Evolutionary conservation across 2,329 filamentous ascomycete genomes (phyloP).

Genomic region (Aspergillus aculeatinus): DNA sequence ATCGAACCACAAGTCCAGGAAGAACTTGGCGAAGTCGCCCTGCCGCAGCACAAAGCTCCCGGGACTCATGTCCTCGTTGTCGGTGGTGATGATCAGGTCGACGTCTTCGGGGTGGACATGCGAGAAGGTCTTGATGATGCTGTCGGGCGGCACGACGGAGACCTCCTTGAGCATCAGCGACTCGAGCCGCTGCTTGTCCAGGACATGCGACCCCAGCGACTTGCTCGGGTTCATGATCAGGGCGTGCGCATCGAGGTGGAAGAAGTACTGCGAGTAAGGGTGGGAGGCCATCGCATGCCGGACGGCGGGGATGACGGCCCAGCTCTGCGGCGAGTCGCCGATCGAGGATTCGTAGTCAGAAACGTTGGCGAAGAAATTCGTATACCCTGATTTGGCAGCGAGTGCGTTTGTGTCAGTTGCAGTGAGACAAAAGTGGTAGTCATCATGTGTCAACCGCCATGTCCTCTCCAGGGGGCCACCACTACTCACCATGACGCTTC

Average conservation of each 20-base stretch:
- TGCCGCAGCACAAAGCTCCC: slow-evolving; percentile 77
- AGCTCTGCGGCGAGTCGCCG: slow-evolving; percentile 44
- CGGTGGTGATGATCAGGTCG: slow-evolving; percentile 81
- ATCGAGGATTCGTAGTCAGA: slow-evolving; percentile 63
- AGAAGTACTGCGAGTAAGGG: slow-evolving; percentile 76
- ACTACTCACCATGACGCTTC: slow-evolving; percentile 69
- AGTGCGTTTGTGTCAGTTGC: not conserved
- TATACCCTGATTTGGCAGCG: slow-evolving; percentile 64
- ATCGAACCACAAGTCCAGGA: slow-evolving; percentile 94
- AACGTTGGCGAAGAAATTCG: slow-evolving; percentile 76
- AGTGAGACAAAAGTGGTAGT: not conserved
- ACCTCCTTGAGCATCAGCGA: slow-evolving; percentile 78
- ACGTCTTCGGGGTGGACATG: slow-evolving; percentile 76
- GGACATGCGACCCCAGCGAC: slow-evolving; percentile 68
- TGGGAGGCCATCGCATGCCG: slow-evolving; percentile 83
- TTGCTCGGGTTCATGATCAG: slow-evolving; percentile 82
- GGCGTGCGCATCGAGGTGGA: slow-evolving; percentile 80
- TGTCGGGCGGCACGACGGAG: slow-evolving; percentile 89
- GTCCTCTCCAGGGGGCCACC: slow-evolving; percentile 19
- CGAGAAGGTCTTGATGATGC: slow-evolving; percentile 90
- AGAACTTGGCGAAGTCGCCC: slow-evolving; percentile 88
- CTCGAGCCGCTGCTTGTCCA: slow-evolving; percentile 67
- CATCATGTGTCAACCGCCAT: not conserved
- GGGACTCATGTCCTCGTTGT: slow-evolving; percentile 72
- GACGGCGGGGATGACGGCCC: slow-evolving; percentile 74